Evolutionary conservation across 345 rosid species (phyloP), one percentile per base, ranked within the genome.

Genomic region (Eucalyptus curtisii): DNA sequence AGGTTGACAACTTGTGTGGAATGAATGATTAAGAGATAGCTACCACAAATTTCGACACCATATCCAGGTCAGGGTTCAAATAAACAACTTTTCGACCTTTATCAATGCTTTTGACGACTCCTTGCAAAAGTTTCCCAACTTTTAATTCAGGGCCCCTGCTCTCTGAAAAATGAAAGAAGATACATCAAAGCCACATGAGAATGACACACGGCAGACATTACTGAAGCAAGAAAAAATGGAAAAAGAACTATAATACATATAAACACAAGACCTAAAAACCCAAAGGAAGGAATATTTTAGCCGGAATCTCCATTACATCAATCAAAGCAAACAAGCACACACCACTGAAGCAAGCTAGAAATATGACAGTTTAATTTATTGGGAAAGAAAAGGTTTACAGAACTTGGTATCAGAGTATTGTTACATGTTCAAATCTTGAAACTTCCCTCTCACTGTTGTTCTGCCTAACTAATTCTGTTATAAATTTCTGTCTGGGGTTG

Each of bases 1-100:
- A 49, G 86, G 22, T 44, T 24, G 66, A 40, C 31, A 88, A 49
- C 49, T 66, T 20, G 57, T 37, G 42, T 42, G 33, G 87, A 22
- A 50, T 79, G 90, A 61, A 91, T 87, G 37, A 90, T 87, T 71
- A n/a, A 47, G 48, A 91, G 89, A 86, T 22, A 49, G 15, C 40
- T 94, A 98, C 99, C 93, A 95, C 95, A 90, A 88, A 91, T 92
- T 97, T 98, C 33, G 98, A 93, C 90, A 96, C 94, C 33, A 92
- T 87, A 85, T 95, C 98, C 37, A 93, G 93, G 87, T 95, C 95
- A 86, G 97, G 91, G 92, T 94, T 94, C 88, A 97, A 92, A 92
- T 90, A 92, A 89, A 97, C 93, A 89, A 97, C 93, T 95, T 94
- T 98, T 22, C 95, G 97, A 53, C 89, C 92, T 92, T 91, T 96